Percentiles rank a stretch among this genome's conserved stretches.
These are phyloP conservation scores for Penicillium glabrum DNA, from an alignment of 2,329 filamentous ascomycete species.

Conservation along the genomic window DNA sequence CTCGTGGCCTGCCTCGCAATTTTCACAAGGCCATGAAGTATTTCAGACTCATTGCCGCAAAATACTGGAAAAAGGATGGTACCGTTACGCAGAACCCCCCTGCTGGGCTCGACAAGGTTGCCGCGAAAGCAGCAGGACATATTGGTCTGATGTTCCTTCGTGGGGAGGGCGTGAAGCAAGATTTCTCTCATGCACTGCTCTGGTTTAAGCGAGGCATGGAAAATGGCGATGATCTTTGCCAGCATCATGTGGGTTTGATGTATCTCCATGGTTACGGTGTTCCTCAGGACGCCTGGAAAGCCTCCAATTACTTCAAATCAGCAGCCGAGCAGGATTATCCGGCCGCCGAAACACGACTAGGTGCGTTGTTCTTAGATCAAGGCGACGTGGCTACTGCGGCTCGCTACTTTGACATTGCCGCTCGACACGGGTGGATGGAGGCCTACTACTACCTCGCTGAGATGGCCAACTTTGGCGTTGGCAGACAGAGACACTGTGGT, in stretches of 20 bases:
- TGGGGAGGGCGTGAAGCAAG: conserved; percentile 79
- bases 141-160: conserved; percentile 87
- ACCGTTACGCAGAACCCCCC: conserved; percentile 69
- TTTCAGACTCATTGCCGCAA: conserved; percentile 74
- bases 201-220: conserved; percentile 82
- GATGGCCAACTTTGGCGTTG: conserved; percentile 76
- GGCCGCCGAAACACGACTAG: conserved; percentile 78
- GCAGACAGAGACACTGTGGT: conserved; percentile 74
- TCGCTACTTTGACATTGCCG: conserved; percentile 84
- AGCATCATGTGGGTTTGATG: conserved; percentile 82
- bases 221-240: conserved; percentile 77
- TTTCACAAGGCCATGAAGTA: conserved; percentile 73
- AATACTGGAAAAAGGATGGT: conserved; percentile 82
- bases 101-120: conserved; percentile 71
- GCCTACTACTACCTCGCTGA: conserved; percentile 91
- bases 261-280: conserved; percentile 76
- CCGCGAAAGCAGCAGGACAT: conserved; percentile 80
- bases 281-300: conserved; percentile 66
- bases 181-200: conserved; percentile 69
- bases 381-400: conserved; percentile 78
- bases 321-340: conserved; percentile 81
- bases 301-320: conserved; percentile 72
- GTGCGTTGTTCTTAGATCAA: conserved; percentile 82
- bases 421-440: conserved; percentile 79
- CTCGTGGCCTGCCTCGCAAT: conserved; percentile 71